These are phyloP conservation scores for Heterobasidion annosum DNA, from an alignment of 1,284 basidiomycete genomes.

Conservation along the genomic window DNA sequence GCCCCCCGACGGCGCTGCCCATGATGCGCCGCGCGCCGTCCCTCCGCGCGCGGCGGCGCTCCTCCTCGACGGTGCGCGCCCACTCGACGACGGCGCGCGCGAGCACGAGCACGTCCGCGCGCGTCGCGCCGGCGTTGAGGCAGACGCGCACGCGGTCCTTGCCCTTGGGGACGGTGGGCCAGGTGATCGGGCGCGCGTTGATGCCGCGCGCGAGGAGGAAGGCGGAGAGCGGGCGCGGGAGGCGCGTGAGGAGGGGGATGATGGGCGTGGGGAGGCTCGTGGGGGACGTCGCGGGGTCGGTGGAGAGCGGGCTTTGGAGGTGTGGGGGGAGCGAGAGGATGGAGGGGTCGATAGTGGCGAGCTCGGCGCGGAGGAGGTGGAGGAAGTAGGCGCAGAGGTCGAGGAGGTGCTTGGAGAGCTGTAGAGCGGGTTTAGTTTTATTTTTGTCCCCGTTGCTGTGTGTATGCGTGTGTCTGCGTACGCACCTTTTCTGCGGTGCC, in stretches of 20 bases:
- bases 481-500: constrained; percentile 51
- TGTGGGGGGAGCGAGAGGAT: constrained; percentile 35
- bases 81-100: constrained; percentile 24
- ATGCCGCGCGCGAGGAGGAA: constrained; percentile 51
- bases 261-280: constrained; percentile 52
- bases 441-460: constrained; percentile 8
- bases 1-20: constrained; percentile 5
- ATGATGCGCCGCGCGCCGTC: background rate
- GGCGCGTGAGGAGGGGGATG: constrained; percentile 73
- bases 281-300: constrained; percentile 7
- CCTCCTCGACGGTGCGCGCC: constrained; percentile 16
- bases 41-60: constrained; percentile 3
- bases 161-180: constrained; percentile 80
- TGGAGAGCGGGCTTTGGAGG: constrained; percentile 16
- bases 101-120: constrained; percentile 51
- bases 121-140: constrained; percentile 69
- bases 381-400: constrained; percentile 30
- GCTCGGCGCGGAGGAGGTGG: constrained; percentile 22
- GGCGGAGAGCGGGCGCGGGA: constrained; percentile 63
- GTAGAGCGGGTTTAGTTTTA: background rate
- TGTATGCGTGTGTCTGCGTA: background rate
- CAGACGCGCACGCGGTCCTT: constrained; percentile 80
- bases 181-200: constrained; percentile 74
- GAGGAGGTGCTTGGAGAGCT: constrained; percentile 36
- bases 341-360: constrained; percentile 28